Percentiles rank a stretch among this genome's conserved stretches.
Evolutionary conservation across 1,284 basidiomycete species (phyloP).

Genomic region (Ustilago lituana): DNA sequence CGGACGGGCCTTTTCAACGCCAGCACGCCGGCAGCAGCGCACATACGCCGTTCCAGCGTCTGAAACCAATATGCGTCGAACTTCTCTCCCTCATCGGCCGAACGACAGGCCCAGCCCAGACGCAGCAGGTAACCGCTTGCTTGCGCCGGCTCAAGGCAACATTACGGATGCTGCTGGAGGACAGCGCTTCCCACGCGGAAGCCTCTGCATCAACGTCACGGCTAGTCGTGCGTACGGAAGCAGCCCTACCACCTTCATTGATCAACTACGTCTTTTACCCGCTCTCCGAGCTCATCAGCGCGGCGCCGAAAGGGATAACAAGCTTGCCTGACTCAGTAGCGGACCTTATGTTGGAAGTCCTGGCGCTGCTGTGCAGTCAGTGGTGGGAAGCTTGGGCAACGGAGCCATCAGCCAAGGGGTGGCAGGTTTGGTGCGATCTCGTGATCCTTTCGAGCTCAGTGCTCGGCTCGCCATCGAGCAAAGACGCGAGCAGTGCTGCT

Average conservation of each 20-base stretch:
- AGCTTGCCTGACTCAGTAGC: constrained; percentile 46
- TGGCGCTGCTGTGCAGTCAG: constrained; percentile 45
- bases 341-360: constrained; percentile 31
- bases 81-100: constrained; percentile 36
- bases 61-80: constrained; percentile 57
- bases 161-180: too few species aligned
- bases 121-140: constrained; percentile 12
- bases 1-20: constrained; percentile 23
- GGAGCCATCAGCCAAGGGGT: constrained; percentile 11
- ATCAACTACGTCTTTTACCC: constrained; percentile 64
- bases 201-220: constrained; percentile 5
- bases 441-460: constrained; percentile 53
- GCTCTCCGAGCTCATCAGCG: constrained; percentile 55
- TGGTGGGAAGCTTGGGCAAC: constrained; percentile 58
- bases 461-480: constrained; percentile 13
- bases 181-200: too few species aligned
- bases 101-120: not conserved
- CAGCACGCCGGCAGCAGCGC: not conserved
- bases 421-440: constrained; percentile 61
- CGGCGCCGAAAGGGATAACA: constrained; percentile 28
- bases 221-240: not conserved
- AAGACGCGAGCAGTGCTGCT: not conserved
- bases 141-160: constrained; percentile 22
- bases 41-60: constrained; percentile 37
- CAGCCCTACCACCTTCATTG: constrained; percentile 36